A percentile compares a stretch with the other conserved stretches of the same genome.
phyloP scores from a whole-genome alignment of 768 basidiomycete species.

The Coprinopsis marcescibilis region DNA sequence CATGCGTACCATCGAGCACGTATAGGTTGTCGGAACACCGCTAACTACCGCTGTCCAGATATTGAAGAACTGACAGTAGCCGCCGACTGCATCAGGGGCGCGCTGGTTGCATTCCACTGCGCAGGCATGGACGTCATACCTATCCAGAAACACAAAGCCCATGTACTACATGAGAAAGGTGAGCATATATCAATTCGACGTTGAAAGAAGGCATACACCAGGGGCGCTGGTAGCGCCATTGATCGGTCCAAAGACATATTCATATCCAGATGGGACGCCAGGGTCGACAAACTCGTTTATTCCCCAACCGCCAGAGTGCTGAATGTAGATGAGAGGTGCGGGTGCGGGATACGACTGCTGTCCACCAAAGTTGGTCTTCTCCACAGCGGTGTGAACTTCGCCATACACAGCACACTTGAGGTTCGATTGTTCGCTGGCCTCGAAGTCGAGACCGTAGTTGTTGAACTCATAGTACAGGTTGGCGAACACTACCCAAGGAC shows the following conservation, averaged over 20 bases:
- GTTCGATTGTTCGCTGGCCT: slow-evolving; percentile 34
- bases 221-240: slow-evolving; percentile 43
- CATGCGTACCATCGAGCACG: slow-evolving; percentile 40
- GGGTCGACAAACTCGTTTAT: slow-evolving; percentile 33
- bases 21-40: slow-evolving; percentile 41
- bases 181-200: background rate
- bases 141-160: slow-evolving; percentile 45
- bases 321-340: slow-evolving; percentile 35
- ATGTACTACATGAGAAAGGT: slow-evolving; percentile 39
- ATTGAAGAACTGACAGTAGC: slow-evolving; percentile 46
- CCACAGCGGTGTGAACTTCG: slow-evolving; percentile 35
- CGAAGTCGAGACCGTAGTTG: slow-evolving; percentile 34
- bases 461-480: slow-evolving; percentile 48
- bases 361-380: slow-evolving; percentile 42
- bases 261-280: slow-evolving; percentile 36
- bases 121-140: slow-evolving; percentile 42
- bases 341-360: slow-evolving; percentile 34
- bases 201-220: slow-evolving; percentile 25
- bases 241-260: slow-evolving; percentile 39
- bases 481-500: slow-evolving; percentile 45
- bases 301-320: slow-evolving; percentile 38
- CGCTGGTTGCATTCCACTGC: slow-evolving; percentile 39
- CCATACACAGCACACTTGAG: slow-evolving; percentile 44
- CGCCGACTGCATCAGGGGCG: slow-evolving; percentile 34
- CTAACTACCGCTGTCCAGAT: slow-evolving; percentile 46